Percentiles rank a stretch among this genome's conserved stretches.
phyloP scores from a whole-genome alignment of 257 asterid species.

The Solanum rostratum region DNA sequence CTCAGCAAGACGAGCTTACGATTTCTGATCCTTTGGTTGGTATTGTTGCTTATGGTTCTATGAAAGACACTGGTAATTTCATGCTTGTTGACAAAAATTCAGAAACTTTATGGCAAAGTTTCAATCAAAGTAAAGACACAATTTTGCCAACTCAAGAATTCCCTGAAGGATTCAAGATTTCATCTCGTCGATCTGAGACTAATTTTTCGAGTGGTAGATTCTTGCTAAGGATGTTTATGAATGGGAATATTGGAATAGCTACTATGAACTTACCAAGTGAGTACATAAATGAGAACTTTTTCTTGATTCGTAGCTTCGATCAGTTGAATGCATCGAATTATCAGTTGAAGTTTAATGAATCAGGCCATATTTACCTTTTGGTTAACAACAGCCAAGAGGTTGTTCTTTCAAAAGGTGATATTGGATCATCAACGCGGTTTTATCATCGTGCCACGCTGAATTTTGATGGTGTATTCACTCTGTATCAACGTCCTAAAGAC shows the following conservation, averaged over 20 bases:
- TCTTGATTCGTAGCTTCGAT: background rate
- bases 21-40: background rate
- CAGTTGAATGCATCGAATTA: background rate
- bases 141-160: constrained; percentile 26
- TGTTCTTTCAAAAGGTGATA: background rate
- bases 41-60: constrained; percentile 15
- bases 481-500: constrained; percentile 13
- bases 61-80: constrained; percentile 34
- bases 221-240: constrained; percentile 6
- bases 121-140: constrained; percentile 20
- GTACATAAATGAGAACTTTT: background rate
- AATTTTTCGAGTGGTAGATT: constrained; percentile 24
- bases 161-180: background rate
- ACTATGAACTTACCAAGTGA: constrained; percentile 11
- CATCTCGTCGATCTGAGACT: constrained; percentile 15
- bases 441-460: constrained; percentile 23
- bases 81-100: constrained; percentile 5
- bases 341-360: constrained; percentile 17
- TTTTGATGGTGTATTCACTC: constrained; percentile 32
- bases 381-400: background rate
- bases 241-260: constrained; percentile 29
- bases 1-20: background rate
- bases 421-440: background rate
- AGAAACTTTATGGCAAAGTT: constrained; percentile 20
- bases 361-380: constrained; percentile 6